Evolutionary conservation across 2,329 filamentous ascomycete genomes (phyloP).

Genomic region (Periconia sp.): DNA sequence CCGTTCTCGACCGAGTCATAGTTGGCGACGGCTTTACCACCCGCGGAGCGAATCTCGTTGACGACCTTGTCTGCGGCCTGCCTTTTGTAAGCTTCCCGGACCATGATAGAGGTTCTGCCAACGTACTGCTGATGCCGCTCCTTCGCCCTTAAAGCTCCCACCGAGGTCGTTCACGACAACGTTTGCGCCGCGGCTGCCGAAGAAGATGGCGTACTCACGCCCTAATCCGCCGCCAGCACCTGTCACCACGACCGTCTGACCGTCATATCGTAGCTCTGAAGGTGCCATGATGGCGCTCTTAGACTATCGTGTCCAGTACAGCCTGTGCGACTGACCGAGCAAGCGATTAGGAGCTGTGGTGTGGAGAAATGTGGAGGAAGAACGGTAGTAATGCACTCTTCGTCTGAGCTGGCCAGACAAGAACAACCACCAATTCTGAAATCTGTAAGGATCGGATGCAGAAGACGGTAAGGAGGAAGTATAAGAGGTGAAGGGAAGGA

Average conservation of each 20-base stretch:
- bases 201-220: slow-evolving; percentile 86
- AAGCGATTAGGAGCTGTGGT: no score
- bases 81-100: slow-evolving; percentile 15
- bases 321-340: no score
- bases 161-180: slow-evolving; percentile 98
- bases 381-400: no score
- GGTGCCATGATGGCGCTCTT: slow-evolving; percentile 35
- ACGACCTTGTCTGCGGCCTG: slow-evolving; percentile 84
- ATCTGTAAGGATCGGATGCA: background rate
- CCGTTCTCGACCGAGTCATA: slow-evolving; percentile 95
- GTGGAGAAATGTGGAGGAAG: no score
- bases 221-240: slow-evolving; percentile 84
- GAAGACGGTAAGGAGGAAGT: background rate
- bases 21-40: slow-evolving; percentile 96
- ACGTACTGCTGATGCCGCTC: slow-evolving; percentile 80
- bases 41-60: slow-evolving; percentile 81
- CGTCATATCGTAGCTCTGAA: slow-evolving; percentile 75
- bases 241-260: slow-evolving; percentile 87
- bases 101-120: background rate
- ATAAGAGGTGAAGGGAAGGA: background rate
- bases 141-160: slow-evolving; percentile 91
- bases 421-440: no score
- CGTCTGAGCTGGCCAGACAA: no score
- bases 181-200: slow-evolving; percentile 87
- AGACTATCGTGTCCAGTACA: no score